Evolutionary conservation across 2,329 filamentous ascomycete species (phyloP).

Genomic region (Anisogramma anomala): DNA sequence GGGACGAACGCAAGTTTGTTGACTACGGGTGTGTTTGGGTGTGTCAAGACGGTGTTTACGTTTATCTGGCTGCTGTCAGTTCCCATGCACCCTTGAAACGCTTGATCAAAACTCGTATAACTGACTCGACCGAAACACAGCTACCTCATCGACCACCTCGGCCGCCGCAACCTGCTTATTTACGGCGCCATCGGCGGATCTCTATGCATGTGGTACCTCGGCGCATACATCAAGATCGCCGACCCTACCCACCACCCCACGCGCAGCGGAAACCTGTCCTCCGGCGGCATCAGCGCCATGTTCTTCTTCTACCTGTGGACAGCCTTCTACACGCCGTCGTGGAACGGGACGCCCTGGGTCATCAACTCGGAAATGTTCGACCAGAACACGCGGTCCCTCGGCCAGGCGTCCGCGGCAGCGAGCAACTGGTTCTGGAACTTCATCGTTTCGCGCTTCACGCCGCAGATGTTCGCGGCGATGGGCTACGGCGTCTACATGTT

Average conservation of each 20-base stretch:
- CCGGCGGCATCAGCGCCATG: constrained; percentile 45
- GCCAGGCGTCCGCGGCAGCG: constrained; percentile 59
- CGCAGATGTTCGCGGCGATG: constrained; percentile 49
- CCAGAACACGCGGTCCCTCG: constrained; percentile 55
- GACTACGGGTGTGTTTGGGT: constrained; percentile 66
- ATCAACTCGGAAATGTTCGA: constrained; percentile 67
- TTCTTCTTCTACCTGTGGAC: constrained; percentile 70
- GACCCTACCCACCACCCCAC: constrained; percentile 25
- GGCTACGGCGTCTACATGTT: constrained; percentile 58
- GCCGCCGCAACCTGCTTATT: constrained; percentile 49
- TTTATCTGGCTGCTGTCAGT: constrained; percentile 58
- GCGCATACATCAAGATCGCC: constrained; percentile 45
- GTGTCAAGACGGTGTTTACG: constrained; percentile 60
- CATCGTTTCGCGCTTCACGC: constrained; percentile 55
- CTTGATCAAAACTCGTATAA: no score
- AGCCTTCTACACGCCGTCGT: constrained; percentile 57
- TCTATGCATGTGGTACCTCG: constrained; percentile 54
- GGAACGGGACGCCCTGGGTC: constrained; percentile 69
- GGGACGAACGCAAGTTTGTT: constrained; percentile 34
- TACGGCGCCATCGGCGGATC: constrained; percentile 48
- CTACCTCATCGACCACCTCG: constrained; percentile 52
- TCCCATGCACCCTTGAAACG: no score
- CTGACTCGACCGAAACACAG: no score
- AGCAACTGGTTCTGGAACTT: constrained; percentile 69
- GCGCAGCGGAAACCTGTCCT: constrained; percentile 19